Evolutionary conservation across 2,329 filamentous ascomycete species (phyloP).

Genomic region (Epichloe sibirici): DNA sequence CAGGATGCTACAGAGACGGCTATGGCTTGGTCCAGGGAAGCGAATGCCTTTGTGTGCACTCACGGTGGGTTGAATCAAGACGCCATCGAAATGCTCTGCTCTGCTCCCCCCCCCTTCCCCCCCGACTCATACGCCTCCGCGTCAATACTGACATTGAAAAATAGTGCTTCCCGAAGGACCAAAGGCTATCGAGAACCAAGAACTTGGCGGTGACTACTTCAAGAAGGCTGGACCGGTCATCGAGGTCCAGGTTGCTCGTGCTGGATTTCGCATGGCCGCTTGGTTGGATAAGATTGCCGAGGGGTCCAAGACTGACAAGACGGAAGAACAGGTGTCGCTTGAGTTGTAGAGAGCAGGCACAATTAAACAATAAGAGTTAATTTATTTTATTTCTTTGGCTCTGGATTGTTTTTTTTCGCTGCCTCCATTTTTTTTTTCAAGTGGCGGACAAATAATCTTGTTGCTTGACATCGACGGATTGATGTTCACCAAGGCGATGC

Average conservation of each 20-base stretch:
- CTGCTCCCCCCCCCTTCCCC: no score
- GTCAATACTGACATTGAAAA: background rate
- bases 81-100: background rate
- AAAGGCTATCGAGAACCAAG: slow-evolving; percentile 42
- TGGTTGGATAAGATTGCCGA: slow-evolving; percentile 53
- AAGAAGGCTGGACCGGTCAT: slow-evolving; percentile 50
- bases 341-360: slow-evolving; percentile 16
- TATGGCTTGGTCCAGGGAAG: slow-evolving; percentile 51
- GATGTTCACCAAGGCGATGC: background rate
- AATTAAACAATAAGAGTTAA: background rate
- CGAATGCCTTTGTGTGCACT: slow-evolving; percentile 49
- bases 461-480: no score
- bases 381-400: background rate
- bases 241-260: slow-evolving; percentile 54
- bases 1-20: slow-evolving; percentile 41
- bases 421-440: background rate
- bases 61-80: slow-evolving; percentile 34
- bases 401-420: no score
- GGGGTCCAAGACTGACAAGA: slow-evolving; percentile 15
- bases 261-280: slow-evolving; percentile 54
- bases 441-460: background rate
- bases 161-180: slow-evolving; percentile 50
- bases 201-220: slow-evolving; percentile 52
- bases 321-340: slow-evolving; percentile 12
- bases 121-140: background rate